phyloP scores from a whole-genome alignment of 441 rosid species.

The Bruguiera hainesii region DNA sequence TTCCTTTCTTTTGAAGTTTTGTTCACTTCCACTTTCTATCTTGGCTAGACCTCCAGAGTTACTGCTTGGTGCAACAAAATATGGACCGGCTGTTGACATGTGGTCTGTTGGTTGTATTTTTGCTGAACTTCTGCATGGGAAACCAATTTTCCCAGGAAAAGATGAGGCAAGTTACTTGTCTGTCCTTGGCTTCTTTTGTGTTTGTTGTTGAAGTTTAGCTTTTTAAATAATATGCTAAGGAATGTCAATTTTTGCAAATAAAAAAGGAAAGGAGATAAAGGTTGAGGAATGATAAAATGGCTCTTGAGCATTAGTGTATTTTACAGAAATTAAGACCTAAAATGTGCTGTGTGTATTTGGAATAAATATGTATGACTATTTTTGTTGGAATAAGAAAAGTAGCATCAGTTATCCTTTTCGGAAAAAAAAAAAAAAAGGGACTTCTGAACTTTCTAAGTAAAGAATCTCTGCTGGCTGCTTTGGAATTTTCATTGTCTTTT shows the following conservation, averaged over 20 bases:
- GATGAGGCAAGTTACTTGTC: slow-evolving; percentile 52
- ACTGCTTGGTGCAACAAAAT: slow-evolving; percentile 93
- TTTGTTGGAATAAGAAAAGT: no score
- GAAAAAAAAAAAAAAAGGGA: no score
- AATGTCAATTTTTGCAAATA: background rate
- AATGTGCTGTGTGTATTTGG: no score
- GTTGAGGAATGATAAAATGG: background rate
- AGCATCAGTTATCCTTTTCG: no score
- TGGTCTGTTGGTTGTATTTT: slow-evolving; percentile 99
- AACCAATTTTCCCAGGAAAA: slow-evolving; percentile 91
- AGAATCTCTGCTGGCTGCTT: no score
- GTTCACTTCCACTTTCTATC: background rate
- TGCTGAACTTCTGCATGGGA: slow-evolving; percentile 88
- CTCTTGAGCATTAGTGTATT: no score
- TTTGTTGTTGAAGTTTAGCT: background rate
- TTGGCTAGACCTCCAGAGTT: slow-evolving; percentile 87
- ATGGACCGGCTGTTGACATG: slow-evolving; percentile 99
- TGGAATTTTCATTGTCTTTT: no score
- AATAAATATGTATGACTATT: no score
- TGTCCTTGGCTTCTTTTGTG: background rate
- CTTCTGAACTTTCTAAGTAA: no score
- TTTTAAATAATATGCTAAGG: background rate
- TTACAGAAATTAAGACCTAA: no score
- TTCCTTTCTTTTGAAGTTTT: background rate
- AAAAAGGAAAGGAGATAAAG: background rate